A percentile compares a stretch with the other conserved stretches of the same genome.
phyloP scores from a whole-genome alignment of 495 filamentous ascomycete species.

The Thermothielavioides terrestris region DNA sequence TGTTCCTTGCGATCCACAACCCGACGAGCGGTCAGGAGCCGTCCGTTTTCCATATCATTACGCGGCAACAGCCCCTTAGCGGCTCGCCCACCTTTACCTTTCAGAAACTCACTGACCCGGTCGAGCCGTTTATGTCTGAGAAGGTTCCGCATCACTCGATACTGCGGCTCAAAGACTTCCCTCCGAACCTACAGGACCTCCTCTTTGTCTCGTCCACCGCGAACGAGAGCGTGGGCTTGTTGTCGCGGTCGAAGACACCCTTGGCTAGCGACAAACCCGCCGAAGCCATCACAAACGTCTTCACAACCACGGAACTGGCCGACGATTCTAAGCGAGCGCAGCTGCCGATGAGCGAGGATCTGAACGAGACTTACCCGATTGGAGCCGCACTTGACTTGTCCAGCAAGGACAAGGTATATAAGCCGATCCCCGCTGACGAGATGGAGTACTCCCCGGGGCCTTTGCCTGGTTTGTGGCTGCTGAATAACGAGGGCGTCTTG shows the following conservation, averaged over 20 bases:
- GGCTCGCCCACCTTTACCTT: conserved; percentile 46
- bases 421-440: conserved; percentile 71
- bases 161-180: conserved; percentile 64
- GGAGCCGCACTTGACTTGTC: conserved; percentile 79
- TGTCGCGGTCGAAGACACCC: conserved; percentile 61
- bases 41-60: conserved; percentile 66
- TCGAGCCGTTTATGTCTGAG: conserved; percentile 58
- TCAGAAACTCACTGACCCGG: conserved; percentile 63
- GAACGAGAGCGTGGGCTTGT: conserved; percentile 64
- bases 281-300: conserved; percentile 53
- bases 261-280: conserved; percentile 53
- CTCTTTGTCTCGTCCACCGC: conserved; percentile 77
- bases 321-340: conserved; percentile 72
- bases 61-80: conserved; percentile 45
- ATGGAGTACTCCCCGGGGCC: conserved; percentile 65
- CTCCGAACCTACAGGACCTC: conserved; percentile 66
- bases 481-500: conserved; percentile 85
- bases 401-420: conserved; percentile 62
- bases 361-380: conserved; percentile 66
- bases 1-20: conserved; percentile 73
- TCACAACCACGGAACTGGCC: conserved; percentile 60
- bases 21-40: conserved; percentile 48
- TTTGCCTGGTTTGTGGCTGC: conserved; percentile 73
- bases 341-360: conserved; percentile 56
- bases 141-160: conserved; percentile 68